Evolutionary conservation across 139 green algal genomes (phyloP).

Genomic region (Coccomyxa sp.): DNA sequence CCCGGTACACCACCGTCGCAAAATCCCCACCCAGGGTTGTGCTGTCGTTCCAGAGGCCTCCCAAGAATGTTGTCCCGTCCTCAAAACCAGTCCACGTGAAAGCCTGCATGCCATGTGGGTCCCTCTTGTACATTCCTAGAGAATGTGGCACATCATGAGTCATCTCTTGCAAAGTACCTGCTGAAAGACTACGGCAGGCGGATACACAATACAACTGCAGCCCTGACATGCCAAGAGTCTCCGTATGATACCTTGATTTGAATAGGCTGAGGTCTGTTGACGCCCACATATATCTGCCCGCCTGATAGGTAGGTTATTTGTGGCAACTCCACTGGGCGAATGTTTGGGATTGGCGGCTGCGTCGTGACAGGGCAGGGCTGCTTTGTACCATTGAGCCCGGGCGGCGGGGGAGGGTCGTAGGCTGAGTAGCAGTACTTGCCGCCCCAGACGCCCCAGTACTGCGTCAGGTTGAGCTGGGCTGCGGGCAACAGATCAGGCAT

Average conservation of each 20-base stretch:
- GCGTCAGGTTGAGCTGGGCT: background rate
- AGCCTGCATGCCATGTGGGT: no score
- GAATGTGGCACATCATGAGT: no score
- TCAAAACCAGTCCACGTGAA: background rate
- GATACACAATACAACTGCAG: no score
- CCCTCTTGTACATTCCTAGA: no score
- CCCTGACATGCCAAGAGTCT: no score
- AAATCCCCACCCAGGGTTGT: constrained; percentile 8
- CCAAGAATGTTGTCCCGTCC: background rate
- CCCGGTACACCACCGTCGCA: constrained; percentile 41
- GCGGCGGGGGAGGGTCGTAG: background rate
- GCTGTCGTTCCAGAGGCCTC: background rate
- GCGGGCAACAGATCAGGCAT: no score
- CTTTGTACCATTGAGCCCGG: background rate
- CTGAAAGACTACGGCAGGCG: no score
- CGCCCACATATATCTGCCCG: background rate
- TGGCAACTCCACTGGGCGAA: background rate
- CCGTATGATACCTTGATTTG: background rate
- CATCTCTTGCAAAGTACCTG: no score
- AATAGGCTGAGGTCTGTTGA: background rate
- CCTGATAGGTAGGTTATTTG: background rate
- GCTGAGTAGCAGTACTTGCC: background rate
- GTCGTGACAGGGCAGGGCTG: background rate
- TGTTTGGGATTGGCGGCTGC: background rate
- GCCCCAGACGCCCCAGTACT: background rate